These are phyloP conservation scores for Trichophyton benhamiae DNA, from an alignment of 2,329 filamentous ascomycete genomes.

Conservation along the genomic window DNA sequence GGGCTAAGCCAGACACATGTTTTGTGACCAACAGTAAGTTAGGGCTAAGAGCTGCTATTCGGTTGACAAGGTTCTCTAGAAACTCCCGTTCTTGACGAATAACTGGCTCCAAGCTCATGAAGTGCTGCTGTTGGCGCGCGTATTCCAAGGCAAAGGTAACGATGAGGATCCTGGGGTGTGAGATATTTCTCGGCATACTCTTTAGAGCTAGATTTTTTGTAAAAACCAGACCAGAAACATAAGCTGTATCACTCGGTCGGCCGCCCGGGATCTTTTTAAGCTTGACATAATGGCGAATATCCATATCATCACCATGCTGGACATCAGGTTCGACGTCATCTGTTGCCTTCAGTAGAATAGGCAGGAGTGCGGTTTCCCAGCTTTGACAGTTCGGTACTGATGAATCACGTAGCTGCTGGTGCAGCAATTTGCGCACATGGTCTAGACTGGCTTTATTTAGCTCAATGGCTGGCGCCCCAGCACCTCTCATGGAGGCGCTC, in stretches of 20 bases:
- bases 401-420: conserved; percentile 68
- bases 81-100: conserved; percentile 96
- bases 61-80: conserved; percentile 75
- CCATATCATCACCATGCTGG: conserved; percentile 82
- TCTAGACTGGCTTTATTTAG: conserved; percentile 76
- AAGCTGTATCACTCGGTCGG: conserved; percentile 80
- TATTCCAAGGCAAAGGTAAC: conserved; percentile 95
- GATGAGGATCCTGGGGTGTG: conserved; percentile 75
- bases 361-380: conserved; percentile 84
- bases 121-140: conserved; percentile 80
- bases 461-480: conserved; percentile 62
- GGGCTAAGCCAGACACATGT: conserved; percentile 77
- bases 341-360: conserved; percentile 78
- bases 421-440: conserved; percentile 74
- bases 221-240: conserved; percentile 92
- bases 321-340: conserved; percentile 93
- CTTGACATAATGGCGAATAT: conserved; percentile 94
- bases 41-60: conserved; percentile 74
- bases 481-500: conserved; percentile 70
- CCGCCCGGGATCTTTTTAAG: conserved; percentile 92
- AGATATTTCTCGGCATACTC: conserved; percentile 81
- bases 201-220: conserved; percentile 94
- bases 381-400: conserved; percentile 58
- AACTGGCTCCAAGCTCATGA: conserved; percentile 95
- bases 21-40: conserved; percentile 85